Conservation (phyloP, 345 rosid genomes). For the Dimocarpus longan region DNA sequence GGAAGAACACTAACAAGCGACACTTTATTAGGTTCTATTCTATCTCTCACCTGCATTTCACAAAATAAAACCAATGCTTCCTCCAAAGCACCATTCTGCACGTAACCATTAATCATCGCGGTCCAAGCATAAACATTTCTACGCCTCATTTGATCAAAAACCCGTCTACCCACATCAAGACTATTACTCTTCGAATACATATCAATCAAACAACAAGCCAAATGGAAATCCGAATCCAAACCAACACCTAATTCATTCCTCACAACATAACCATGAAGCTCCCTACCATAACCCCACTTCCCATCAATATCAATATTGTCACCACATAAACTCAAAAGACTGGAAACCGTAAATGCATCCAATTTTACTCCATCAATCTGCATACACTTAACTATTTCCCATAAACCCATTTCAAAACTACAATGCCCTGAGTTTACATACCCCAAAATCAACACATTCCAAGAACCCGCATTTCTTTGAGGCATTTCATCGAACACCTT, state of each 20-base stretch:
- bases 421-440: slow-evolving; percentile 26
- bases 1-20: slow-evolving; percentile 67
- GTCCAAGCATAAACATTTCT: slow-evolving; percentile 69
- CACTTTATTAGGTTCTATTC: slow-evolving; percentile 54
- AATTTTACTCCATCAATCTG: slow-evolving; percentile 48
- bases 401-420: slow-evolving; percentile 16
- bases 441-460: slow-evolving; percentile 48
- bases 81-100: slow-evolving; percentile 42
- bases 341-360: slow-evolving; percentile 60
- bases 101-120: slow-evolving; percentile 63
- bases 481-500: slow-evolving; percentile 61
- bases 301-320: slow-evolving; percentile 13
- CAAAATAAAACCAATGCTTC: slow-evolving; percentile 54
- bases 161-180: slow-evolving; percentile 34
- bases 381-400: slow-evolving; percentile 39
- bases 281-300: slow-evolving; percentile 48
- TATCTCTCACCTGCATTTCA: slow-evolving; percentile 51
- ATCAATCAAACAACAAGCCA: slow-evolving; percentile 65
- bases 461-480: slow-evolving; percentile 45
- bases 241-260: slow-evolving; percentile 38
- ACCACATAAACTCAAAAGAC: slow-evolving; percentile 49
- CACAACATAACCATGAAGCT: slow-evolving; percentile 57
- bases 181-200: slow-evolving; percentile 52
- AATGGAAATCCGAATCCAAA: slow-evolving; percentile 42
- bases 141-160: slow-evolving; percentile 44